Percentiles rank a stretch among this genome's conserved stretches.
phyloP scores from a whole-genome alignment of 2,329 filamentous ascomycete genomes.

The Cyphellophora europaea region DNA sequence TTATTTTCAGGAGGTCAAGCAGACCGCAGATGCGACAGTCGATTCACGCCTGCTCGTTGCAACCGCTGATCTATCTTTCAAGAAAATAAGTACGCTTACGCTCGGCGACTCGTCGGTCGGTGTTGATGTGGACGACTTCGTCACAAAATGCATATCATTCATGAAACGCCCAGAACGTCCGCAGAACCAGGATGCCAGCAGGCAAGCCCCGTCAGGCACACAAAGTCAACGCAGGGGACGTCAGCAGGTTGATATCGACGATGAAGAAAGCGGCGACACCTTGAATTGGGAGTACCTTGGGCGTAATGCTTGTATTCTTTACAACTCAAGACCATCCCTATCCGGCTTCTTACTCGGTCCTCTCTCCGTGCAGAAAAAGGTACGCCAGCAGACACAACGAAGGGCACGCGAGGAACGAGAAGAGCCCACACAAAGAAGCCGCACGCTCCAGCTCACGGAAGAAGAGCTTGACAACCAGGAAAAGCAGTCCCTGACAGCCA shows the following conservation, averaged over 20 bases:
- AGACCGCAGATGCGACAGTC: conserved; percentile 82
- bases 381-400: conserved; percentile 60
- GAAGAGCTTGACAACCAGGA: conserved; percentile 68
- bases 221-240: conserved; percentile 33
- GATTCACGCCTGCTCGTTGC: conserved; percentile 80
- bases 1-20: conserved; percentile 61
- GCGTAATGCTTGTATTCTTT: conserved; percentile 62
- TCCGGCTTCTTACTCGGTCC: conserved; percentile 82
- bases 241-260: conserved; percentile 53
- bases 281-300: conserved; percentile 84
- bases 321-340: conserved; percentile 64
- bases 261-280: conserved; percentile 60
- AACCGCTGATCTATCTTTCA: conserved; percentile 69
- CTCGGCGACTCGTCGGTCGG: conserved; percentile 65
- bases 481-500: conserved; percentile 66
- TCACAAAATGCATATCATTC: conserved; percentile 79
- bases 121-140: conserved; percentile 82
- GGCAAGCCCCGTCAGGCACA: conserved; percentile 18
- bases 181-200: conserved; percentile 30
- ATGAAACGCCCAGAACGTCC: conserved; percentile 56
- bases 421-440: conserved; percentile 56
- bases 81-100: conserved; percentile 65
- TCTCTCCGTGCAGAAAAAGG: conserved; percentile 78
- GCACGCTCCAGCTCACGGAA: conserved; percentile 67
- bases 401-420: conserved; percentile 61